These are phyloP conservation scores for Pseudogymnoascus sp. DNA, from an alignment of 2,329 filamentous ascomycete genomes.

Conservation along the genomic window DNA sequence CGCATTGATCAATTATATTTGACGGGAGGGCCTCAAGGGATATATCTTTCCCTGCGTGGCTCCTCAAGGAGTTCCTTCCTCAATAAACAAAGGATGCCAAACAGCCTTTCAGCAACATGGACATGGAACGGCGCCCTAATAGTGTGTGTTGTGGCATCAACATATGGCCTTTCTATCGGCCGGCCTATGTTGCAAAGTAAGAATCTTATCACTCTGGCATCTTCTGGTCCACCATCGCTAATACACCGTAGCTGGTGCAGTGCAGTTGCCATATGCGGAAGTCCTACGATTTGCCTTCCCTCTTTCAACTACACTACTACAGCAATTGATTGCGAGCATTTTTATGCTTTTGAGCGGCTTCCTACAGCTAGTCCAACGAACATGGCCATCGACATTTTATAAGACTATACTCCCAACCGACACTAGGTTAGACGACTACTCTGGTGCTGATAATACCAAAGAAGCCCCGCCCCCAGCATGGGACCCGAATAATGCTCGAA, in stretches of 20 bases:
- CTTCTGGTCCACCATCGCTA: not conserved
- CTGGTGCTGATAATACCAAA: not conserved
- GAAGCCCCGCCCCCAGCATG: not conserved
- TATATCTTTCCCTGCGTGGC: not conserved
- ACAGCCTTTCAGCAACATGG: not conserved
- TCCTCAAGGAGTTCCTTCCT: not conserved
- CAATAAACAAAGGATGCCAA: not conserved
- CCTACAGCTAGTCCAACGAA: not conserved
- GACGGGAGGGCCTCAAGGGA: not conserved
- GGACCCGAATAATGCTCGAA: not conserved
- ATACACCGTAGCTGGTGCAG: not conserved
- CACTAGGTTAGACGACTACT: not conserved
- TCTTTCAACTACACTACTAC: not conserved
- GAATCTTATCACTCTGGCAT: not conserved
- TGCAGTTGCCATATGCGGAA: not conserved
- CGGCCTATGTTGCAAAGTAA: not conserved
- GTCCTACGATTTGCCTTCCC: conserved; percentile 5
- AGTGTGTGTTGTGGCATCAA: not conserved
- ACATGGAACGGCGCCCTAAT: not conserved
- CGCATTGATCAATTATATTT: not conserved
- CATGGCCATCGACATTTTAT: not conserved
- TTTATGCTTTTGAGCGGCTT: not conserved
- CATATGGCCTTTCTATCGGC: not conserved
- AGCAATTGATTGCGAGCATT: not conserved
- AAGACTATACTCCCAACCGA: not conserved